Percentiles rank a stretch among this genome's conserved stretches.
Conservation (phyloP, 768 basidiomycete species). For the Mycena pura region DNA sequence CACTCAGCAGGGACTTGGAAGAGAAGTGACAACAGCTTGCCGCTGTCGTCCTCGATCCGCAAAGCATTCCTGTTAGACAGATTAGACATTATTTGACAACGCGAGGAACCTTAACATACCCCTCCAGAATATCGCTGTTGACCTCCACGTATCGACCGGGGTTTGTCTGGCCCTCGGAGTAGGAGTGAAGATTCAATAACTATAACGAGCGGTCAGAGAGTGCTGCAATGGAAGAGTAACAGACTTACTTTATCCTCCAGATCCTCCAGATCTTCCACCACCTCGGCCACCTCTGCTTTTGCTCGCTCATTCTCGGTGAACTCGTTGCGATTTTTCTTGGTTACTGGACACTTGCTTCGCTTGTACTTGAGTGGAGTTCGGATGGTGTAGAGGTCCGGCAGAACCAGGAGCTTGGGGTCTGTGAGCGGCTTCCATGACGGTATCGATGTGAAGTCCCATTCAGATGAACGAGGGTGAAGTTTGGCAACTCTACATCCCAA, state of each 20-base stretch:
- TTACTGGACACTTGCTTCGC: background rate
- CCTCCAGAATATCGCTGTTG: background rate
- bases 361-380: background rate
- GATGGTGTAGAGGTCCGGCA: background rate
- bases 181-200: background rate
- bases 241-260: background rate
- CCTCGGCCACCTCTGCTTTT: background rate
- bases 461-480: background rate
- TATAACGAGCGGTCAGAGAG: background rate
- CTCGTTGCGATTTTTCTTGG: background rate
- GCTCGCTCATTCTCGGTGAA: background rate
- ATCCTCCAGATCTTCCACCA: background rate
- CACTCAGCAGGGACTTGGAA: background rate
- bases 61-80: background rate
- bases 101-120: background rate
- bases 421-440: background rate
- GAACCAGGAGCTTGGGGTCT: background rate
- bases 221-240: background rate
- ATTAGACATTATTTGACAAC: background rate
- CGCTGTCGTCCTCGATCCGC: background rate
- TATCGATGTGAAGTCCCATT: background rate
- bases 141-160: slow-evolving; percentile 1
- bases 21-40: background rate
- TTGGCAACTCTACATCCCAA: background rate
- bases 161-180: background rate